Percentiles rank a stretch among this genome's conserved stretches.
Evolutionary conservation across 371 early-diverging fungal genomes (phyloP).

Genomic region (Apophysomyces sp.): DNA sequence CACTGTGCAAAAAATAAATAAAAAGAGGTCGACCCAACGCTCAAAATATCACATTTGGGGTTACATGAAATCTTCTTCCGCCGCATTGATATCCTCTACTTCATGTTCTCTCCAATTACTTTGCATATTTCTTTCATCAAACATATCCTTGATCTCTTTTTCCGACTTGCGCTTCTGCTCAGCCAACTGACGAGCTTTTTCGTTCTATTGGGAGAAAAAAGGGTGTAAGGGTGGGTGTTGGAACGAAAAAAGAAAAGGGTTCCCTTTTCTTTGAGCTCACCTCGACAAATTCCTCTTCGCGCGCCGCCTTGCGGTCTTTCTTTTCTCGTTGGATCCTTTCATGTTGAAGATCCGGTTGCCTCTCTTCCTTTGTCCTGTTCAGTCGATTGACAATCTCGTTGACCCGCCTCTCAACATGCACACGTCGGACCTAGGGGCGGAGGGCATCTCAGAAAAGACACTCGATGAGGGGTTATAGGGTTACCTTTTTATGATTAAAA

Average conservation of each 20-base stretch:
- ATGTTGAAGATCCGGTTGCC: conserved; percentile 71
- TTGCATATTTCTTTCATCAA: conserved; percentile 58
- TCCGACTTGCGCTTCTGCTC: conserved; percentile 47
- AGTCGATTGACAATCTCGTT: conserved; percentile 91
- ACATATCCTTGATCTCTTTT: conserved; percentile 53
- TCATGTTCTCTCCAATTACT: conserved; percentile 58
- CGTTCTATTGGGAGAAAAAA: conserved; percentile 25
- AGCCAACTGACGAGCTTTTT: conserved; percentile 27
- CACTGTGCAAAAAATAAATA: not conserved
- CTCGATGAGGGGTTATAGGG: conserved; percentile 46
- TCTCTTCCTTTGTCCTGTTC: conserved; percentile 88
- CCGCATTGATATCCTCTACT: conserved; percentile 57
- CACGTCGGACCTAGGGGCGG: conserved; percentile 71
- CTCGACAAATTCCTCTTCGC: conserved; percentile 52
- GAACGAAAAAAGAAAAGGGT: not conserved
- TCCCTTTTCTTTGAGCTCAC: conserved; percentile 19
- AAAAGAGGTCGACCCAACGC: too few species aligned
- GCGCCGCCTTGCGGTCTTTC: conserved; percentile 45
- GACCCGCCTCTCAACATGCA: conserved; percentile 72
- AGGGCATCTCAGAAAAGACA: conserved; percentile 43
- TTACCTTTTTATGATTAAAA: conserved; percentile 70
- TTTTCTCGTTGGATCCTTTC: conserved; percentile 72
- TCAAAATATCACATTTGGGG: not conserved
- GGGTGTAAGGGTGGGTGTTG: not conserved
- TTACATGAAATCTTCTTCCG: conserved; percentile 81